Evolutionary conservation across 805 yeast genomes (phyloP), one percentile per base, ranked within the genome.

Genomic region (Suhomyces faveliae): DNA sequence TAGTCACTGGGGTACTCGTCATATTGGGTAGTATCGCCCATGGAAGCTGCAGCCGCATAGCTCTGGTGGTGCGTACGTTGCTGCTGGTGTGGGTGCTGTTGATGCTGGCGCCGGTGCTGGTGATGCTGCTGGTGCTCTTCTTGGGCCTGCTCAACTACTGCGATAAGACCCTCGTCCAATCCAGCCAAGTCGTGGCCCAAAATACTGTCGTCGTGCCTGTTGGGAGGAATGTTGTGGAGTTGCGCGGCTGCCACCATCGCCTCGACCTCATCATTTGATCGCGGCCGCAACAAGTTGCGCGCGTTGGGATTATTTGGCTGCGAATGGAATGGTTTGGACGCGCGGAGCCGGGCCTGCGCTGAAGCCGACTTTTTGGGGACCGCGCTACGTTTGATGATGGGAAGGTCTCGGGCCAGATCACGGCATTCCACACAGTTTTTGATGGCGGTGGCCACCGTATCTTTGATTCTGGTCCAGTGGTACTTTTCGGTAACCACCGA

Each of bases 391-490:
- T 54, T 52, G 24, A 49, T 41, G 7, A 46, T 45, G 10, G 59
- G 44, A 27, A 54, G 58, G 21, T 61, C 67, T 39, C 61, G 56
- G 13, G 61, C 51, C 22, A 67, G 74, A 51, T 81, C 84, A 33
- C 85, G 73, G 64, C 98, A 92, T 43, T 81, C 85, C 1, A 76
- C 72, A 63, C 98, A 94, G 50, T 82, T 79, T 46, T 84, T 75
- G 45, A 91, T 83, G 1, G 89, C 92, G 24, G 82, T 80, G 0
- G 87, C 83, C 1, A 88, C 97, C 0, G 96, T 89, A 48, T 82
- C 89, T 66, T 94, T 91, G 53, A 92, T 87, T 44, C 96, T 79
- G 1, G 89, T 80, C 97, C 98, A 92, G 64, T 89, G 96, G 57
- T 87, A 92, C 55, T 80, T 79, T 52, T 87, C 94, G 1, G 91